A percentile compares a stretch with the other conserved stretches of the same genome.
These are phyloP conservation scores for Megacollybia marginata DNA, from an alignment of 768 basidiomycete species.

Conservation along the genomic window DNA sequence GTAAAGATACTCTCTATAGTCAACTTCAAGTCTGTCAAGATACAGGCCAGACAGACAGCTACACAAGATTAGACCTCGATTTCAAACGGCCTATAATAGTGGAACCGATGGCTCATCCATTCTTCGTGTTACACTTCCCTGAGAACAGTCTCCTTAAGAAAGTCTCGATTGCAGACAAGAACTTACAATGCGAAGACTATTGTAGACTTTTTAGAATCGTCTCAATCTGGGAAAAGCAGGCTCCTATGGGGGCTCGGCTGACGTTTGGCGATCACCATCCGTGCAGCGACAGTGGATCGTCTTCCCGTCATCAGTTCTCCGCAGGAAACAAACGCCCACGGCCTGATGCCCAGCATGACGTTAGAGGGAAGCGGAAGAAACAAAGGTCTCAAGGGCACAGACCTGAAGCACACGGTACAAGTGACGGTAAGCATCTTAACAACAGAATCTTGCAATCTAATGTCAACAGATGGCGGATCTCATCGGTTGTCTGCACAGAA, in stretches of 20 bases:
- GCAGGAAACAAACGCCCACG: too few relatives aligned
- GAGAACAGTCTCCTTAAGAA: background rate
- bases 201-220: background rate
- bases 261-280: background rate
- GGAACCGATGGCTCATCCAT: background rate
- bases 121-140: background rate
- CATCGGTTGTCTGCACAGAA: too few relatives aligned
- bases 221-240: background rate
- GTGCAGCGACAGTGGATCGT: background rate
- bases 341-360: too few relatives aligned
- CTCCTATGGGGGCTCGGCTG: background rate
- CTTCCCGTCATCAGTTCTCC: too few relatives aligned
- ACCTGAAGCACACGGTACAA: too few relatives aligned
- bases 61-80: background rate
- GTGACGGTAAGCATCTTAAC: too few relatives aligned
- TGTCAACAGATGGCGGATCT: too few relatives aligned
- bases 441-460: too few relatives aligned
- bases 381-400: too few relatives aligned
- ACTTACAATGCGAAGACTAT: background rate
- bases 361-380: too few relatives aligned
- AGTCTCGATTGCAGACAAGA: background rate
- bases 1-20: background rate
- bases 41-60: background rate
- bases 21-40: too few relatives aligned
- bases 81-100: background rate